Evolutionary conservation across 352 stramenopile species (phyloP), one percentile per base, ranked within the genome.

Genomic region (Sclerospora graminicola): DNA sequence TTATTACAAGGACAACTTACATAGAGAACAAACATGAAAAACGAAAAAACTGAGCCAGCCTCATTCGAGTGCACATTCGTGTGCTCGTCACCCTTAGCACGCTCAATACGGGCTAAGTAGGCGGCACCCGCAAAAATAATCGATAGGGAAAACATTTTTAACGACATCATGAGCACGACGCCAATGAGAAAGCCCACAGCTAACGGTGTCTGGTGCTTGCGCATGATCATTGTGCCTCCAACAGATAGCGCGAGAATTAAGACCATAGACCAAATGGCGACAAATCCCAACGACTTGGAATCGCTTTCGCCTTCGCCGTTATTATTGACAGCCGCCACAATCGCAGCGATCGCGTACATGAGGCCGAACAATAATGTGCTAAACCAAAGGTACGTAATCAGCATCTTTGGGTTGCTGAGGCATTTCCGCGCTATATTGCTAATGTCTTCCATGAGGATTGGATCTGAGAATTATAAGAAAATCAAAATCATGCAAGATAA

Each of bases 121-220:
- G 78, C 75, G 4, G 63, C 67, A 21, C 79, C 73, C 15, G 75
- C 71, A 48, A 87, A 88, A 45, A 90, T 70, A 38, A 90, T 66
- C 8, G 64, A 77, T 24, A 90, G 60, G 56, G 73, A 85, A 57
- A 90, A 86, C 76, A 89, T 88, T 46, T 90, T 76, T 52, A 90
- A 72, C 41, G 77, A 72, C 81, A 93, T 93, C 76, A 95, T 93
- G 40, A 93, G 67, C 31, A 95, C 81, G 46, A 94, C 77, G 57
- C 83, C 83, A 41, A 95, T 86, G 53, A 95, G 88, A 51, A 95
- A 92, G 37, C 83, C 81, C 27, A 95, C 78, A 11, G 83, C 81
- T 30, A 95, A 51, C 13, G 78, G 76, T 7, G 78, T 91, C 60
- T 86, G 67, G 66, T 91, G 89, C 64, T 89, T 88, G 44, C 81